These are phyloP conservation scores for Teratosphaeria viscida DNA, from an alignment of 2,329 filamentous ascomycete genomes.

Conservation along the genomic window DNA sequence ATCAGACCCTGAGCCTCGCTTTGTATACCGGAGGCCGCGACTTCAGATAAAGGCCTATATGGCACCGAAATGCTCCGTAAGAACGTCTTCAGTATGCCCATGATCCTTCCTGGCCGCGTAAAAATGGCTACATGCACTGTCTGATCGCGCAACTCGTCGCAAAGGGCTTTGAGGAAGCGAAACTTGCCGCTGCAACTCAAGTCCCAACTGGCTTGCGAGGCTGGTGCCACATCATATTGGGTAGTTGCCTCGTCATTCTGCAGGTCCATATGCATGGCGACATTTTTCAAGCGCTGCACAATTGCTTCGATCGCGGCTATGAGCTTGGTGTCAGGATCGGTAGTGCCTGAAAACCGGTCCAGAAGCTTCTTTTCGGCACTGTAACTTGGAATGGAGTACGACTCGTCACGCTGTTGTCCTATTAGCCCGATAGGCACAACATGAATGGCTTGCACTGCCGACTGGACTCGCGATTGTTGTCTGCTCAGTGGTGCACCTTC, in stretches of 20 bases:
- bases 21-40: background rate
- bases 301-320: conserved; percentile 14
- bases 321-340: conserved; percentile 7
- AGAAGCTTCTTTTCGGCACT: conserved; percentile 12
- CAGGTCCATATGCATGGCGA: conserved; percentile 26
- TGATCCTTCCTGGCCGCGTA: conserved; percentile 17
- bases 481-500: background rate
- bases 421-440: conserved; percentile 21
- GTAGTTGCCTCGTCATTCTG: conserved; percentile 22
- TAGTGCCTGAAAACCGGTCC: conserved; percentile 14
- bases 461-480: conserved; percentile 2
- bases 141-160: conserved; percentile 17
- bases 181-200: conserved; percentile 27
- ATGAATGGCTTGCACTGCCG: conserved; percentile 3
- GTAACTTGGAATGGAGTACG: conserved; percentile 15
- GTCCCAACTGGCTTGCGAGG: conserved; percentile 25
- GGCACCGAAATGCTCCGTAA: conserved; percentile 16
- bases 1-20: conserved; percentile 8
- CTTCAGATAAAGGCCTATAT: conserved; percentile 1
- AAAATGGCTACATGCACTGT: conserved; percentile 22
- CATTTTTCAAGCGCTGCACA: conserved; percentile 16
- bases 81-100: conserved; percentile 25
- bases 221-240: conserved; percentile 16
- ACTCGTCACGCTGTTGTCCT: conserved; percentile 23
- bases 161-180: conserved; percentile 23